Percentiles rank a stretch among this genome's conserved stretches.
These are phyloP conservation scores for Begonia masoniana DNA, from an alignment of 306 rosid species.

Conservation along the genomic window DNA sequence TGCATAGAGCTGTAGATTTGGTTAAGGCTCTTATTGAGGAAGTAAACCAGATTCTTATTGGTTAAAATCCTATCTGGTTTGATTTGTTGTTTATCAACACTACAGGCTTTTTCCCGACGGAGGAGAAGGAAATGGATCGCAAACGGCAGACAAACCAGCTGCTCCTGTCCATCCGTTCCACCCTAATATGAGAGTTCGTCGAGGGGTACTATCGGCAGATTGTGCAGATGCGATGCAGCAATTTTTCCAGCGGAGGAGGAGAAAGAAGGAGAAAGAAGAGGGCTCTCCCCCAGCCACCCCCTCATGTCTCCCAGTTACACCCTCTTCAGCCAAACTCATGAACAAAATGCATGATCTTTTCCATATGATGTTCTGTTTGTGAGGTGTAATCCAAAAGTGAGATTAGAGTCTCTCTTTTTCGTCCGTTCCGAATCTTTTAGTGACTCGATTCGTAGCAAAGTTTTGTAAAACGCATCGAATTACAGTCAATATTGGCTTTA, in stretches of 20 bases:
- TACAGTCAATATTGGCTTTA: too few relatives aligned
- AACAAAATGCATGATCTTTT: conserved; percentile 62
- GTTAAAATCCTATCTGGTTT: not conserved
- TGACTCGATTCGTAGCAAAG: too few relatives aligned
- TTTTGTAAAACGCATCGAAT: too few relatives aligned
- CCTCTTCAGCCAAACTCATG: conserved; percentile 50
- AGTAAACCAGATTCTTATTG: too few relatives aligned
- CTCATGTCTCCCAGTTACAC: conserved; percentile 21
- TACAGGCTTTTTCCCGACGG: conserved; percentile 71
- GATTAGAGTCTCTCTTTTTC: too few relatives aligned
- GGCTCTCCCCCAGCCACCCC: conserved; percentile 16
- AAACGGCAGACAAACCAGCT: conserved; percentile 36
- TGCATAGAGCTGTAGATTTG: too few relatives aligned
- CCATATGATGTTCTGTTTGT: conserved; percentile 64
- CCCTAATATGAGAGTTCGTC: conserved; percentile 67
- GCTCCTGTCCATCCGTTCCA: conserved; percentile 93
- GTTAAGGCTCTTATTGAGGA: too few relatives aligned
- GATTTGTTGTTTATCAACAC: not conserved
- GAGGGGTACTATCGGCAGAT: conserved; percentile 60
- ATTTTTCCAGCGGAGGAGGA: conserved; percentile 77
- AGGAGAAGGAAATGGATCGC: conserved; percentile 33
- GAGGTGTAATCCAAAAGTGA: not conserved
- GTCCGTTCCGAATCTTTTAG: too few relatives aligned
- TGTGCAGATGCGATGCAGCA: conserved; percentile 87
- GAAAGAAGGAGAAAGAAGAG: conserved; percentile 34